Percentiles rank a stretch among this genome's conserved stretches.
Evolutionary conservation across 106 monocot genomes (phyloP).

Genomic region (Xerophyta viscosa): DNA sequence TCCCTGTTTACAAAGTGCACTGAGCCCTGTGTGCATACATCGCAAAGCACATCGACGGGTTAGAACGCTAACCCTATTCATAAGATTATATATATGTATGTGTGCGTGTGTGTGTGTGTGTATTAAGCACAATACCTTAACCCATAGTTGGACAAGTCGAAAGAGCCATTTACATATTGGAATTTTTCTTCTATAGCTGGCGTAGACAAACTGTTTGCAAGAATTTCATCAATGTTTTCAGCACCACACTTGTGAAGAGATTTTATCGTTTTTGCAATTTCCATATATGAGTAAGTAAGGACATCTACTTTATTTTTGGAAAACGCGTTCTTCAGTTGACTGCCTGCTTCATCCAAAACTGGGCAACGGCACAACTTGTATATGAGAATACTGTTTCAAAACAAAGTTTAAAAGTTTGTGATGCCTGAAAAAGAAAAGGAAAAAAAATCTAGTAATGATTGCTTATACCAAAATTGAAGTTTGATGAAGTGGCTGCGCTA

Average conservation of each 20-base stretch:
- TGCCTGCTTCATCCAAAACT: slow-evolving; percentile 9
- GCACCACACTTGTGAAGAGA: slow-evolving; percentile 28
- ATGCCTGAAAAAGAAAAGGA: slow-evolving; percentile 25
- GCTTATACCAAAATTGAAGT: too few relatives aligned
- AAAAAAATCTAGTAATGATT: too few relatives aligned
- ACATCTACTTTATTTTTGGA: slow-evolving; percentile 17
- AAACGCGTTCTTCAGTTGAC: too few relatives aligned
- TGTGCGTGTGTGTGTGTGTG: too few relatives aligned
- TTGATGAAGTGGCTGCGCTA: too few relatives aligned
- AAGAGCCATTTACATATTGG: slow-evolving; percentile 23
- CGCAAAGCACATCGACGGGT: too few relatives aligned
- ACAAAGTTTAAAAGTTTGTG: slow-evolving; percentile 27
- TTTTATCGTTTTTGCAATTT: slow-evolving; percentile 33
- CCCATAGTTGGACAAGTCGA: slow-evolving; percentile 67
- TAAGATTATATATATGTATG: too few relatives aligned
- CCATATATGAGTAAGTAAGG: slow-evolving; percentile 37
- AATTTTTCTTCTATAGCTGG: slow-evolving; percentile 20
- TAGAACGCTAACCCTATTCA: too few relatives aligned
- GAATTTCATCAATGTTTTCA: slow-evolving; percentile 21
- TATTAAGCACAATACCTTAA: slow-evolving; percentile 59
- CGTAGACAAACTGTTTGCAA: slow-evolving; percentile 28
- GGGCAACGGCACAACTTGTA: slow-evolving; percentile 10
- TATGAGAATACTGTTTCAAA: slow-evolving; percentile 38
- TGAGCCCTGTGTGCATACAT: too few relatives aligned
- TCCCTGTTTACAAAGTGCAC: too few relatives aligned